These are phyloP conservation scores for Cucurbita argyrosperma DNA, from an alignment of 306 rosid genomes.

Conservation along the genomic window DNA sequence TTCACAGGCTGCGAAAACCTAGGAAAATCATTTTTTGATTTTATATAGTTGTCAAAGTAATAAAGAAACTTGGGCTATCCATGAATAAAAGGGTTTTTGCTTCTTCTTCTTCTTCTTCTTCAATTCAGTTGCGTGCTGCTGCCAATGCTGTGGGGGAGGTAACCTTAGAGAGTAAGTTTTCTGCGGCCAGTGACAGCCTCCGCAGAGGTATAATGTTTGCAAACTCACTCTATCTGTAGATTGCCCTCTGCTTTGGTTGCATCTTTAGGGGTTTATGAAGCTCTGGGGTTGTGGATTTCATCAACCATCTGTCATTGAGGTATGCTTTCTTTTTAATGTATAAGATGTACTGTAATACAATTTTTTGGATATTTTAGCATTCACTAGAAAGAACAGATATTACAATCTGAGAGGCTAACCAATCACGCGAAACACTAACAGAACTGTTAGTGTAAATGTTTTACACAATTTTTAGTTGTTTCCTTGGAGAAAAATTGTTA, in stretches of 20 bases:
- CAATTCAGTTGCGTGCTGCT: conserved; percentile 60
- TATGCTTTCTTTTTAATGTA: neutral
- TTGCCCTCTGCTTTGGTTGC: conserved; percentile 14
- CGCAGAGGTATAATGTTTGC: conserved; percentile 97
- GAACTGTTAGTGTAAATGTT: neutral
- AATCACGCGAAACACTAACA: neutral
- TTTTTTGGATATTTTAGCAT: neutral
- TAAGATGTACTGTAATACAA: neutral
- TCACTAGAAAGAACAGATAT: neutral
- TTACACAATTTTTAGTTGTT: neutral
- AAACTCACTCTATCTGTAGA: conserved; percentile 72
- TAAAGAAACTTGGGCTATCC: neutral
- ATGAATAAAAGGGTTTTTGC: neutral
- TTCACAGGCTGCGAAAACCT: neutral
- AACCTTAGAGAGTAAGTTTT: conserved; percentile 66
- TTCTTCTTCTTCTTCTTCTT: neutral
- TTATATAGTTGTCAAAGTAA: neutral
- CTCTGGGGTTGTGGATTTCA: neutral
- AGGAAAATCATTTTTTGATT: neutral
- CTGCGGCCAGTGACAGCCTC: conserved; percentile 82
- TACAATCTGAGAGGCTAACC: neutral
- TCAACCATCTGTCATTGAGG: neutral
- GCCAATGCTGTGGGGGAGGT: conserved; percentile 89
- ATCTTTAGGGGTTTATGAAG: conserved; percentile 4
- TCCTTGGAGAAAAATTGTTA: neutral